Base-by-base conservation (phyloP, 2,329 filamentous ascomycete genomes). In the Apiospora sp. region DNA sequence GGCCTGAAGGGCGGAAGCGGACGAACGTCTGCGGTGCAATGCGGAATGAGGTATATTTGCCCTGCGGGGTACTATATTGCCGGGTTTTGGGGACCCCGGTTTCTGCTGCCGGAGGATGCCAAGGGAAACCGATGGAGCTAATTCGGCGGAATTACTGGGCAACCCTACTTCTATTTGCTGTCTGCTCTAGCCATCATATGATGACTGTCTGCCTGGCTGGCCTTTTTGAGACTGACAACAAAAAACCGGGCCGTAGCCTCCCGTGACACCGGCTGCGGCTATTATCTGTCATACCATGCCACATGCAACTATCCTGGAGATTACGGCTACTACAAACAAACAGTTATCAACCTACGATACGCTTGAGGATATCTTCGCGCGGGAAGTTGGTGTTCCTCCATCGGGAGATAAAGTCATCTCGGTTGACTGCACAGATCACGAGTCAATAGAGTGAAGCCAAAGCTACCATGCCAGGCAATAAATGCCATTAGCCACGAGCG, bases 401-500 rank as follows among this genome's bases (percentile, higher is more conserved):
- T 73, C 92, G 88, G 22, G 93, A 96, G 74, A 94, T 86, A 76
- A 92, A 97, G 81, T 97, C 94, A 77, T 97, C 94, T 46, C 91
- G 90, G 76, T 92, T 93, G 76, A 94, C 93, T 95, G 75, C 44
- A 71, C 44, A n/a, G 19, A 64, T 41, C 10, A 24, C 8, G 7
- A n/a, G 58, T 64, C n/a, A 64, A n/a, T 64, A 64, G 58, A n/a
- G 58, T 24, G 34, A n/a, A 41, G 34, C 22, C 19, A 14, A 41
- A 22, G 58, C n/a, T n/a, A 37, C n/a, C 4, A 8, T 24, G 46
- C 72, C 54, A 75, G 79, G 73, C 27, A 49, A 54, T 13, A n/a
- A 41, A 41, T 41, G 37, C 37, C 37, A 41, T 41, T 10, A 51
- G 44, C 24, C 24, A 68, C 54, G 74, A 43, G 54, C 72, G 16